phyloP scores from a whole-genome alignment of 495 filamentous ascomycete species.

The Cairneyella variabilis region DNA sequence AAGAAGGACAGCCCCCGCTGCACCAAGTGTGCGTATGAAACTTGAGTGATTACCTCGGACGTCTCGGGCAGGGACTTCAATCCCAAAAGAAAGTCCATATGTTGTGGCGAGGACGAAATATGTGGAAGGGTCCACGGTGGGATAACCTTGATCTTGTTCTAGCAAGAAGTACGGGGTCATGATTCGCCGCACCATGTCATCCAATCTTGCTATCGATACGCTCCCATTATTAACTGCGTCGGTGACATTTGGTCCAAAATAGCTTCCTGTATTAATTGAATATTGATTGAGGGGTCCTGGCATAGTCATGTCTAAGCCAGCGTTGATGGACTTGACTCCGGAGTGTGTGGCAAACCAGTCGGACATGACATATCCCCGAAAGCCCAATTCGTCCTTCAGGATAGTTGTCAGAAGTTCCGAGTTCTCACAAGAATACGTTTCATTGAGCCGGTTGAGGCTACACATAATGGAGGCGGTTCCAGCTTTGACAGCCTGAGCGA shows the following conservation, averaged over 20 bases:
- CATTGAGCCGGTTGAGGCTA: constrained; percentile 81
- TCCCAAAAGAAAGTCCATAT: constrained; percentile 29
- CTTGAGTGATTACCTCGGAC: constrained; percentile 47
- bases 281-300: constrained; percentile 70
- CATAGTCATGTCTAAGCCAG: constrained; percentile 92
- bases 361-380: constrained; percentile 84
- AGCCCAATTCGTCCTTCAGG: constrained; percentile 74
- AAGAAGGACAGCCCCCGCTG: constrained; percentile 51
- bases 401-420: constrained; percentile 72
- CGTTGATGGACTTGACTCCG: constrained; percentile 69
- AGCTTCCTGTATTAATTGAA: constrained; percentile 62
- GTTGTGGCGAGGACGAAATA: constrained; percentile 38
- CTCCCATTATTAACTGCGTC: constrained; percentile 83
- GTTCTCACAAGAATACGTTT: constrained; percentile 65
- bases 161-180: constrained; percentile 92
- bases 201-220: constrained; percentile 78
- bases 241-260: constrained; percentile 84
- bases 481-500: constrained; percentile 52
- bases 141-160: constrained; percentile 52
- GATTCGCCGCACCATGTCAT: constrained; percentile 88
- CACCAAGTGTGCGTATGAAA: constrained; percentile 8
- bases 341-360: constrained; percentile 86
- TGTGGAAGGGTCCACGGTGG: constrained; percentile 60
- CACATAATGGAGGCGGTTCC: constrained; percentile 89
- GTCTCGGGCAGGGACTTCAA: constrained; percentile 36